Base-by-base conservation (phyloP, 1,139 yeast genomes). In the Pichia sp. region DNA sequence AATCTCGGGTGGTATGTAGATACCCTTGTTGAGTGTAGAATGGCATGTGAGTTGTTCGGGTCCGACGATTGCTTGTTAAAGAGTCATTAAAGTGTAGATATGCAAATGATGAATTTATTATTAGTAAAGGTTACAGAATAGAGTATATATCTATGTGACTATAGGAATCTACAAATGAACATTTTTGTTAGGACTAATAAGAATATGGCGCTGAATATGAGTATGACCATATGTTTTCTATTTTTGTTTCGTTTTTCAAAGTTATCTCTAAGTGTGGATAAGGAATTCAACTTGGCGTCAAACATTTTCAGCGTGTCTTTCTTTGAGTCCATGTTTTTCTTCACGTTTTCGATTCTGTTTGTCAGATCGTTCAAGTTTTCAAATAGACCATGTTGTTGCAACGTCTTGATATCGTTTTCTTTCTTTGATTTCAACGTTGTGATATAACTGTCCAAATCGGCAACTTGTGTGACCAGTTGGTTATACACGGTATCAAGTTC, bases 291-390 rank as follows among this genome's bases (percentile, higher is more conserved):
- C 20, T 46, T 50, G 1, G 22, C 19, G 21, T 59, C 63, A 38
- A 60, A 60, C 2, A 42, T 31, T 40, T 48, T 55, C n/a, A 63
- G 30, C 31, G 49, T 53, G 10, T 38, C 42, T 27, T 61, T 59
- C 27, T 58, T 57, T 14, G 24, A 20, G 14, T 38, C 35, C 42
- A 63, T 48, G 14, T 40, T 53, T 19, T 33, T 32, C 30, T 54
- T 54, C 18, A 60, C 62, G 12, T 40, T 42, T 7, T 54, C 55
- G 37, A 63, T 47, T 46, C 63, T 53, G 12, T 45, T 44, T 17
- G 52, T 52, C 22, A 63, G 47, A 32, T 57, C 64, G 30, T 57
- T 55, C 15, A 63, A 46, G 40, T 59, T 59, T 17, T 56, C 55
- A 40, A 58, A 58, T 20, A 61, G 24, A 22, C 53, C 57, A 33